Percentiles rank a stretch among this genome's conserved stretches.
phyloP scores from a whole-genome alignment of 345 rosid species.

The Eucalyptus pauciflora region DNA sequence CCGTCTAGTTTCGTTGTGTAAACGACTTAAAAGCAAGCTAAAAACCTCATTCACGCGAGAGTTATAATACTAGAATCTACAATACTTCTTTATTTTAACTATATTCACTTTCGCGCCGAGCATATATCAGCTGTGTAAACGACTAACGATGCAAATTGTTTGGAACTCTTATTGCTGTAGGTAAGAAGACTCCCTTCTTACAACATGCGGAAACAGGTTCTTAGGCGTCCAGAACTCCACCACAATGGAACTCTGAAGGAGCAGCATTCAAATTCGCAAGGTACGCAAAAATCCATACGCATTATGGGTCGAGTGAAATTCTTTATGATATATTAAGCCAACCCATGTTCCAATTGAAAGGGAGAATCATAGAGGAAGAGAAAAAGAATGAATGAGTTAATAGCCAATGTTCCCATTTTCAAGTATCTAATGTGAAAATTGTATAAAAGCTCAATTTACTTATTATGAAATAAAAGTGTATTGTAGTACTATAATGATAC shows the following conservation, averaged over 20 bases:
- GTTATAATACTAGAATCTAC: background rate
- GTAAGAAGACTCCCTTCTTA: background rate
- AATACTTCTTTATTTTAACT: background rate
- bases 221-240: background rate
- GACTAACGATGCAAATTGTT: background rate
- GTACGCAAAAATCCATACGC: background rate
- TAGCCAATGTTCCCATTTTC: background rate
- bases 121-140: background rate
- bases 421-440: background rate
- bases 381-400: background rate
- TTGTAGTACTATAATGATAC: background rate
- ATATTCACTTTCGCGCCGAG: background rate
- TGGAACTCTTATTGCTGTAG: background rate
- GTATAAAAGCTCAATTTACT: background rate
- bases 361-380: background rate
- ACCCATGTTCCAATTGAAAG: background rate
- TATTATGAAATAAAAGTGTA: background rate
- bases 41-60: background rate
- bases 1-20: background rate
- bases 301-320: background rate
- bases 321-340: background rate
- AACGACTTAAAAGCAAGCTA: background rate
- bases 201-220: background rate
- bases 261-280: background rate
- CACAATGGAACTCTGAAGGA: background rate